Base-by-base conservation (phyloP, 2,329 filamentous ascomycete species). In the Fusarium musae region DNA sequence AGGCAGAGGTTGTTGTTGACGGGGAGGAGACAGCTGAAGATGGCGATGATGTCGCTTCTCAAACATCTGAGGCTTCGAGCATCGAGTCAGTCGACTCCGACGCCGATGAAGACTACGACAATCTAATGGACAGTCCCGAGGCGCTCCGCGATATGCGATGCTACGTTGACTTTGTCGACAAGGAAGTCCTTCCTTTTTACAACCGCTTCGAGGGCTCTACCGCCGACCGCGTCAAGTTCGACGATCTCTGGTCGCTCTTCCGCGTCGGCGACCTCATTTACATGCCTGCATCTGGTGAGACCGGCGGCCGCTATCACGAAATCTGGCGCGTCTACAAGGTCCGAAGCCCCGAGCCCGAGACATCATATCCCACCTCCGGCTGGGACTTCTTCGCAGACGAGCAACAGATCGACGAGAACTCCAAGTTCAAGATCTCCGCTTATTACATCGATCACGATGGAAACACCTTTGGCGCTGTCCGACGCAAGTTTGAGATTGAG, bases 371-470 rank as follows among this genome's bases (percentile, higher is more conserved):
- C 3, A 72, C 75, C 0, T 75, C 69, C n/a, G 72, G 79, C 21
- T 83, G 81, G 80, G 80, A 82, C 15, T 81, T 83, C 40, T 80
- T 81, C 40, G 76, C 72, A 5, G 81, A 83, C 26, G 81, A 83
- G 19, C 74, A 79, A 37, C 73, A 80, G 23, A 44, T 72, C 7
- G 74, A 78, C 10, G 75, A 79, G 28, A 79, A 80, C 59, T 75
- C 75, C 26, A 77, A 72, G 26, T 84, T 84, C 66, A 79, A 72
- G 40, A 78, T 84, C 44, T 81, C 77, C 4, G 80, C 81, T 13
- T 85, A 85, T 66, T 84, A 84, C 70, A 82, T 85, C 42, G 83
- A 85, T 53, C 81, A 84, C 63, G 82, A 85, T 19, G 84, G 84
- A 2, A 79, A 75, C 17, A 69, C 75, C 13, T 84, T 80, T 50